Percentiles rank a stretch among this genome's conserved stretches.
Conservation (phyloP, 2,329 filamentous ascomycete genomes). For the Gliomastix tumulicola region DNA sequence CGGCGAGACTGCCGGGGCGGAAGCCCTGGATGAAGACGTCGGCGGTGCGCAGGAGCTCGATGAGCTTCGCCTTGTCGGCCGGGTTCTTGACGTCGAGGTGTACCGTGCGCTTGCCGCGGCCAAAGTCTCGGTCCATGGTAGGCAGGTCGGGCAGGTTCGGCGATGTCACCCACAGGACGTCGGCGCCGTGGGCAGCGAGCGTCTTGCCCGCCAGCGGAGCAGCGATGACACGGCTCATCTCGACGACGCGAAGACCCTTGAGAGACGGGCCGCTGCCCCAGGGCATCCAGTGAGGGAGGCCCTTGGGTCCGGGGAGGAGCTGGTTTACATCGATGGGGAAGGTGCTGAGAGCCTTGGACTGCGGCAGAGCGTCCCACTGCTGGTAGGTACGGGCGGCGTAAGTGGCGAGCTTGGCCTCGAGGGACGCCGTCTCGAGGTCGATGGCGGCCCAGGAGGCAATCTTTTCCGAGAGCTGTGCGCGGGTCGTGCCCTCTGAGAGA, state of each 20-base stretch:
- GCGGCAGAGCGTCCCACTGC: slow-evolving; percentile 44
- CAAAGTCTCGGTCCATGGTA: slow-evolving; percentile 59
- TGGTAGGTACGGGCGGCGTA: slow-evolving; percentile 39
- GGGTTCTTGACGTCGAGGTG: slow-evolving; percentile 51
- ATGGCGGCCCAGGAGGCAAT: slow-evolving; percentile 30
- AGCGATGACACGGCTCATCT: slow-evolving; percentile 66
- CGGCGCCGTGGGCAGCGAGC: slow-evolving; percentile 64
- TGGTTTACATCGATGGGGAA: slow-evolving; percentile 37
- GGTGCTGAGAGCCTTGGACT: slow-evolving; percentile 32
- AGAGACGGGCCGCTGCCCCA: slow-evolving; percentile 30
- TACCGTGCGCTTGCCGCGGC: slow-evolving; percentile 58
- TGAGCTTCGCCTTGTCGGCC: slow-evolving; percentile 41
- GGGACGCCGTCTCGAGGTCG: slow-evolving; percentile 40
- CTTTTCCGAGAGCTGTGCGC: slow-evolving; percentile 27
- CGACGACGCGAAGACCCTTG: slow-evolving; percentile 60
- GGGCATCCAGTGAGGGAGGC: slow-evolving; percentile 21
- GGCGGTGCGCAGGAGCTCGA: slow-evolving; percentile 47
- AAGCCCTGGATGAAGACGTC: slow-evolving; percentile 62
- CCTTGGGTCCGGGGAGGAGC: slow-evolving; percentile 10
- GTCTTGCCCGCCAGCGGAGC: slow-evolving; percentile 61
- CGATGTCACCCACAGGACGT: slow-evolving; percentile 63
- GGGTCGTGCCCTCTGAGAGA: slow-evolving; percentile 20
- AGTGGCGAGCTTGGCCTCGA: slow-evolving; percentile 31
- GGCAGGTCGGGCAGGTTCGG: slow-evolving; percentile 57
- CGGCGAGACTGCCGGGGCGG: slow-evolving; percentile 51